Evolutionary conservation across 2,329 filamentous ascomycete genomes (phyloP).

Genomic region (Sodiomyces alkalinus): DNA sequence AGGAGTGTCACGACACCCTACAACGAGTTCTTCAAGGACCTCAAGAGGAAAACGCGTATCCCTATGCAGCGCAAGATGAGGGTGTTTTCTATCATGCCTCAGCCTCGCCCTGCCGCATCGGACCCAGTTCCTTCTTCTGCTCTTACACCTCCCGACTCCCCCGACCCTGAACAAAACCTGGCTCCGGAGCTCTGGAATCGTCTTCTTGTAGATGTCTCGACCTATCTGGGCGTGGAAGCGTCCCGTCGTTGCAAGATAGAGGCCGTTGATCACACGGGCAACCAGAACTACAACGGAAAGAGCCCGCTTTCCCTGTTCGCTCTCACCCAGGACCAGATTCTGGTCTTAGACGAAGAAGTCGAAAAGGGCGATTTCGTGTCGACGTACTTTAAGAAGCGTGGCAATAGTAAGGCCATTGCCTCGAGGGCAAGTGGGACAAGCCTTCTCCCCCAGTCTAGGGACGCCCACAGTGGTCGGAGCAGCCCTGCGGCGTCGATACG

Average conservation of each 20-base stretch:
- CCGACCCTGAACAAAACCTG: slow-evolving; percentile 15
- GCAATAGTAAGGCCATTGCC: slow-evolving; percentile 21
- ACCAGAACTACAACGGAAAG: slow-evolving; percentile 64
- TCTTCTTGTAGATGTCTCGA: slow-evolving; percentile 30
- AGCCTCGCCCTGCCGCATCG: slow-evolving; percentile 18
- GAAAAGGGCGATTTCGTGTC: slow-evolving; percentile 43
- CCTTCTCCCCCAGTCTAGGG: slow-evolving; percentile 19
- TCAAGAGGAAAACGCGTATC: slow-evolving; percentile 55
- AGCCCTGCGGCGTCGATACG: slow-evolving; percentile 41
- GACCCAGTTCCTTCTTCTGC: slow-evolving; percentile 20
- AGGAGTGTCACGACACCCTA: slow-evolving; percentile 56
- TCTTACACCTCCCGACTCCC: slow-evolving; percentile 25
- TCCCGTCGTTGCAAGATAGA: slow-evolving; percentile 5
- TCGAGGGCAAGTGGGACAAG: slow-evolving; percentile 17
- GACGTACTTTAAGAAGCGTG: slow-evolving; percentile 20
- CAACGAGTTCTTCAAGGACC: slow-evolving; percentile 59
- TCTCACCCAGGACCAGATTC: slow-evolving; percentile 55
- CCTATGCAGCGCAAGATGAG: slow-evolving; percentile 59
- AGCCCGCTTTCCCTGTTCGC: slow-evolving; percentile 50
- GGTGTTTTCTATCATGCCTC: slow-evolving; percentile 48
- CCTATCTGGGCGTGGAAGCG: slow-evolving; percentile 28
- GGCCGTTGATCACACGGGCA: slow-evolving; percentile 49
- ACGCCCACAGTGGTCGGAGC: slow-evolving; percentile 47
- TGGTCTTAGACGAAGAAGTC: slow-evolving; percentile 73
- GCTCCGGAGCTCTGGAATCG: slow-evolving; percentile 22